Conservation (phyloP, 208 protist genomes). For the Leishmania mexicana region DNA sequence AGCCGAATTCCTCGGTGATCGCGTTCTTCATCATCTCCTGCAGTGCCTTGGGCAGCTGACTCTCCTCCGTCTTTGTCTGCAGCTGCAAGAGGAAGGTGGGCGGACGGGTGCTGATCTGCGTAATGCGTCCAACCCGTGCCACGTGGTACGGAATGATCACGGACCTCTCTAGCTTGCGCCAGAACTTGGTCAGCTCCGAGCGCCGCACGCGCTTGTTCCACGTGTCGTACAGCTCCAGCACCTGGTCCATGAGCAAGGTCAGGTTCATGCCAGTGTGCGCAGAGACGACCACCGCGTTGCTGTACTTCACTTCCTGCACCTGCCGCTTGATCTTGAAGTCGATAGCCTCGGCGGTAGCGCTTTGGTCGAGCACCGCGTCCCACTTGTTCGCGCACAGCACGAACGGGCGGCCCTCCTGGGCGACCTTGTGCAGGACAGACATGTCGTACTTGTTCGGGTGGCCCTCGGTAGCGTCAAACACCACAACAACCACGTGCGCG, state of each 20-base stretch:
- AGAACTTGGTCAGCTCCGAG: constrained; percentile 86
- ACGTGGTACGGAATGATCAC: constrained; percentile 91
- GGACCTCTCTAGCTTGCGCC: constrained; percentile 91
- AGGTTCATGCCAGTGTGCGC: constrained; percentile 89
- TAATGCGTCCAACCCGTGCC: constrained; percentile 81
- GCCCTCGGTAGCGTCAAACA: constrained; percentile 92
- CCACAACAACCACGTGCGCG: constrained; percentile 87
- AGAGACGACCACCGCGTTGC: constrained; percentile 89
- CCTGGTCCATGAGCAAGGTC: constrained; percentile 88
- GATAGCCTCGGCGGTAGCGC: constrained; percentile 88
- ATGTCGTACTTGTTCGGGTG: constrained; percentile 94
- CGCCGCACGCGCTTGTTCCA: constrained; percentile 91
- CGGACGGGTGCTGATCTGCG: constrained; percentile 86
- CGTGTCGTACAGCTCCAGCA: constrained; percentile 81
- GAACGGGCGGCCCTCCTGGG: constrained; percentile 86
- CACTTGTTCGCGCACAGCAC: constrained; percentile 93
- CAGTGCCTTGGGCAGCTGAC: constrained; percentile 67
- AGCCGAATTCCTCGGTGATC: constrained; percentile 91
- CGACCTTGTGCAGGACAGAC: constrained; percentile 84
- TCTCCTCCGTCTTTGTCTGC: constrained; percentile 90
- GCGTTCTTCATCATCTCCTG: constrained; percentile 94
- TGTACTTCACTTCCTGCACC: constrained; percentile 90
- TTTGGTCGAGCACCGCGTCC: constrained; percentile 90
- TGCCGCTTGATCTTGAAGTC: constrained; percentile 94
- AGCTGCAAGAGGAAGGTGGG: constrained; percentile 88